These are phyloP conservation scores for Piper betle DNA, from an alignment of 164 flowering plant genomes.

Conservation along the genomic window DNA sequence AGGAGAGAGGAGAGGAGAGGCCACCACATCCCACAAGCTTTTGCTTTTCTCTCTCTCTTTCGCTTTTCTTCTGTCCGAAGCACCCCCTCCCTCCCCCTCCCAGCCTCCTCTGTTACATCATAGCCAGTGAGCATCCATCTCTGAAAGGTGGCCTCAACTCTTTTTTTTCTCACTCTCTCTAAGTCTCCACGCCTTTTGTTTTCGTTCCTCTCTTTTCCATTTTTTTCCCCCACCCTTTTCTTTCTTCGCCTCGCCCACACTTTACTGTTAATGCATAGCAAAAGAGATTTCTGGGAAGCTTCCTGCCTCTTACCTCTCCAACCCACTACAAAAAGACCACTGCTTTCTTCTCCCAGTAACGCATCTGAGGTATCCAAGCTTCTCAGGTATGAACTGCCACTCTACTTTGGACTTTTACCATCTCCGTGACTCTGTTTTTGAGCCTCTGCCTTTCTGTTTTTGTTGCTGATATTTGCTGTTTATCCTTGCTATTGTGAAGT, in stretches of 20 bases:
- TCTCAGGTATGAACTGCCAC: neutral
- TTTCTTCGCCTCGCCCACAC: neutral
- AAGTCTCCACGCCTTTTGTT: neutral
- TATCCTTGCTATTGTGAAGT: neutral
- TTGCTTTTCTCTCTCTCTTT: neutral
- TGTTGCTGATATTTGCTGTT: neutral
- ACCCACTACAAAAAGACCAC: conserved; percentile 6
- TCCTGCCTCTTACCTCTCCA: conserved; percentile 9
- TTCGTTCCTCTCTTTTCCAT: neutral
- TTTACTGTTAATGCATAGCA: conserved; percentile 22
- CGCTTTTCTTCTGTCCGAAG: neutral
- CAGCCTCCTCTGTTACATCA: neutral
- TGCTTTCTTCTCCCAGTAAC: neutral
- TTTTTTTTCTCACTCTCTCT: neutral
- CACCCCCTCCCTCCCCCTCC: neutral
- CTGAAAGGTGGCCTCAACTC: neutral
- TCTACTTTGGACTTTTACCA: conserved; percentile 1
- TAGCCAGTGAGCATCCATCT: neutral
- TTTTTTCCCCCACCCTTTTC: conserved; percentile 2
- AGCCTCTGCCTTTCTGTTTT: too few relatives aligned
- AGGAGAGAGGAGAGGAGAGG: neutral
- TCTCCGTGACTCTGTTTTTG: conserved; percentile 1
- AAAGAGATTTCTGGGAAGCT: conserved; percentile 24
- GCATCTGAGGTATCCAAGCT: neutral
- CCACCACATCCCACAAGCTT: neutral